Percentiles rank a stretch among this genome's conserved stretches.
Evolutionary conservation across 495 filamentous ascomycete species (phyloP).

Genomic region (Neurospora sp.): DNA sequence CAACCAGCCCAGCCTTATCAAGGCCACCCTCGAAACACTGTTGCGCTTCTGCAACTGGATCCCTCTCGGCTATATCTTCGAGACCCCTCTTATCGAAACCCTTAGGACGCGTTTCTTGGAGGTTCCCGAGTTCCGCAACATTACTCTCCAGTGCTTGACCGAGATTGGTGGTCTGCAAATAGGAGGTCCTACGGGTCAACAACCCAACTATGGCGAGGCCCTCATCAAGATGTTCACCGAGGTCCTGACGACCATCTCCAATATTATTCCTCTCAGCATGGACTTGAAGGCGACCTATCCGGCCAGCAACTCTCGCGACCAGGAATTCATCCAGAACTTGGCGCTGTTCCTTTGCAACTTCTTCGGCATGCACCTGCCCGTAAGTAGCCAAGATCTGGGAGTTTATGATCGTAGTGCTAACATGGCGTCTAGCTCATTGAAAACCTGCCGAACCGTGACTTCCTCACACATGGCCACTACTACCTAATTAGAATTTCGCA

Average conservation of each 20-base stretch:
- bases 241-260: constrained; percentile 76
- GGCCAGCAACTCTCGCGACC: constrained; percentile 82
- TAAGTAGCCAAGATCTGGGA: constrained; percentile 38
- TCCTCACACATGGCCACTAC: constrained; percentile 88
- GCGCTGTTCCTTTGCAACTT: constrained; percentile 95
- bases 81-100: constrained; percentile 93
- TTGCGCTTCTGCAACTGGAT: constrained; percentile 98
- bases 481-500: constrained; percentile 97
- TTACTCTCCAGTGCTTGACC: constrained; percentile 92
- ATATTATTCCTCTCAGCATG: constrained; percentile 79
- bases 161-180: constrained; percentile 92
- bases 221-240: constrained; percentile 96
- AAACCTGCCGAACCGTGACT: constrained; percentile 88
- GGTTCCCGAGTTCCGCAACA: constrained; percentile 85
- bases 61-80: constrained; percentile 94
- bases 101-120: constrained; percentile 83
- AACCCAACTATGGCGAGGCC: constrained; percentile 81
- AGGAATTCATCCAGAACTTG: constrained; percentile 95
- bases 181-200: constrained; percentile 40
- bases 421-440: constrained; percentile 64
- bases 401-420: constrained; percentile 12
- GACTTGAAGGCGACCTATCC: constrained; percentile 85
- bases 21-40: constrained; percentile 87
- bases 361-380: constrained; percentile 81
- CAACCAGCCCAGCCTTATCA: constrained; percentile 78